A percentile compares a stretch with the other conserved stretches of the same genome.
Conservation (phyloP, 2,329 filamentous ascomycete species). For the Paecilomyces sp. region DNA sequence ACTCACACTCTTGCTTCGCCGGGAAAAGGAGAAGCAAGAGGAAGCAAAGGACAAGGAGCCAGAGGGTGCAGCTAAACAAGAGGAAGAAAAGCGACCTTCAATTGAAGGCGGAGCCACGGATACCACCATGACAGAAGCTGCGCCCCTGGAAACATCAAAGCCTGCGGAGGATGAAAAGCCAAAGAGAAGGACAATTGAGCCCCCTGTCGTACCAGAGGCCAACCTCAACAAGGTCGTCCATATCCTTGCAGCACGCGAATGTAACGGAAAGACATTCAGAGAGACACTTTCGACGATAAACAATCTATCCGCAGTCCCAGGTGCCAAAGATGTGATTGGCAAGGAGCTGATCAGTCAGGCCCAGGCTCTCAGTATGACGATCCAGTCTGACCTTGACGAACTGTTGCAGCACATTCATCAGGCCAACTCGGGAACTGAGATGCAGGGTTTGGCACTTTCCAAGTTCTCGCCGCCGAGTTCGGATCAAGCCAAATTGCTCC, state of each 20-base stretch:
- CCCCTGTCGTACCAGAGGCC: conserved; percentile 77
- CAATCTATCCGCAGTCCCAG: conserved; percentile 88
- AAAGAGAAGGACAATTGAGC: conserved; percentile 61
- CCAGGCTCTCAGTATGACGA: conserved; percentile 73
- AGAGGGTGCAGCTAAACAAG: conserved; percentile 19
- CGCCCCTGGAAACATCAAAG: conserved; percentile 33
- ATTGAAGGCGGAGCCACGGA: conserved; percentile 24
- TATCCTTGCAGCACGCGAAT: conserved; percentile 92
- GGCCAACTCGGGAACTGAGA: conserved; percentile 83
- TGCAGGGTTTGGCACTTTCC: conserved; percentile 85
- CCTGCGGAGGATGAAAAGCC: conserved; percentile 40
- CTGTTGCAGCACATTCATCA: conserved; percentile 79
- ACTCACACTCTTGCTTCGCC: conserved; percentile 71
- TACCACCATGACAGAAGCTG: conserved; percentile 31
- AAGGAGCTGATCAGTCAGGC: conserved; percentile 85
- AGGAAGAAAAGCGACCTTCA: conserved; percentile 20
- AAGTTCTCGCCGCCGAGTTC: conserved; percentile 96
- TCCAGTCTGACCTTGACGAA: conserved; percentile 76
- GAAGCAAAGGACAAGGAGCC: conserved; percentile 33
- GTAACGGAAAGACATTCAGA: conserved; percentile 94
- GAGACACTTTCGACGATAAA: conserved; percentile 98
- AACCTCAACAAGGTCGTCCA: conserved; percentile 93
- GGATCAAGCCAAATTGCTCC: conserved; percentile 90
- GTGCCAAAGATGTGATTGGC: conserved; percentile 85
- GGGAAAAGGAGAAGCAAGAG: conserved; percentile 66